Base-by-base conservation (phyloP, 768 basidiomycete genomes). In the Udeniomyces megalosporus region DNA sequence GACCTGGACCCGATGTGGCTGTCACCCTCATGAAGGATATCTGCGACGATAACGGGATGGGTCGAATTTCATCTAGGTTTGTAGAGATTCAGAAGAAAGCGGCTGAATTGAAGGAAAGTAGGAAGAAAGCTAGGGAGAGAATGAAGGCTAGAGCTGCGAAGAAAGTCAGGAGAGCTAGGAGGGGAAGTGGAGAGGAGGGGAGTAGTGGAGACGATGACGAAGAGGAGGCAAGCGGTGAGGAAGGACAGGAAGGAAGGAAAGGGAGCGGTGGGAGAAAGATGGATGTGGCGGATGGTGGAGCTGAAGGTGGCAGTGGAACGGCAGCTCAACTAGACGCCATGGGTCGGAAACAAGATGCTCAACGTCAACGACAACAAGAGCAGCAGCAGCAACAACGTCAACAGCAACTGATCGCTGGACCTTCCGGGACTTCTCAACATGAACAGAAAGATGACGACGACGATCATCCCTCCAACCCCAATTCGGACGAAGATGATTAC, bases 31-130 rank as follows among this genome's bases (percentile, higher is more conserved):
- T 65, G 63, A 44, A 46, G 51, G 63, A 65, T 28, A 58, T 63
- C 50, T 89, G 88, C 70, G 79, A 77, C 34, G 88, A 90, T 68
- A 84, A 79, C 0, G 86, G 86, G 11, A 81, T 82, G 66, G 88
- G 88, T 6, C 80, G 87, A 45, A 77, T 88, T 53, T 87, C 85
- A 69, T 83, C 80, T 68, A 88, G 84, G 71, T 86, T 84, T 0
- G 76, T 78, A 10, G 82, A 85, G 68, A 82, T 89, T 57, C 76
- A 82, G 65, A 51, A 60, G 24, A 57, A 59, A 32, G 61, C 63
- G 42, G 42, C 47, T 20, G 65, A 60, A 35, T 50, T 66, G 42
- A 64, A 64, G 60, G 60, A 58, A 34, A 48, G 51, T 17, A 50
- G 61, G 26, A 44, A 61, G 46, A 79, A 73, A 55, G 86, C 86